Evolutionary conservation across 2,329 filamentous ascomycete genomes (phyloP).

Genomic region (Alternaria sp.): DNA sequence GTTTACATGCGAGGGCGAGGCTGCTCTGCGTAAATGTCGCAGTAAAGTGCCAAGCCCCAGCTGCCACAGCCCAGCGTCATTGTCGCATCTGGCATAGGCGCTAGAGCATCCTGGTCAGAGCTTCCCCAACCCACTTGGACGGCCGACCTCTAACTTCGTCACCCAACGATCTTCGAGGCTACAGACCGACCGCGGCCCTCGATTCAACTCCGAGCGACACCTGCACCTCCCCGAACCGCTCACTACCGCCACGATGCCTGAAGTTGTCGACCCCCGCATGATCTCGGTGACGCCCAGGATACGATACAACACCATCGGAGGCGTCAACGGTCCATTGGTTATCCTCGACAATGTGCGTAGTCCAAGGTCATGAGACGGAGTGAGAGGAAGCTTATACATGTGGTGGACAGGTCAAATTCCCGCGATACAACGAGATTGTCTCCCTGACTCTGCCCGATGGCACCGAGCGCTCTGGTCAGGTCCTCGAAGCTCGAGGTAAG

Average conservation of each 20-base stretch:
- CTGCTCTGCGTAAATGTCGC: neutral
- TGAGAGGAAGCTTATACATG: conserved; percentile 30
- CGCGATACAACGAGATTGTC: conserved; percentile 97
- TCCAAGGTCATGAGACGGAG: conserved; percentile 10
- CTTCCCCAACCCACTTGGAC: conserved; percentile 37
- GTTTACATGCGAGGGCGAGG: neutral
- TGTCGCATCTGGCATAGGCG: conserved; percentile 11
- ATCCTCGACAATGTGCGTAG: conserved; percentile 89
- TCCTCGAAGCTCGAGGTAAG: conserved; percentile 94
- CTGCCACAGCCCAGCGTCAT: conserved; percentile 18
- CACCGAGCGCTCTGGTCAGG: conserved; percentile 90
- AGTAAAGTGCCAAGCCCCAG: conserved; percentile 9
- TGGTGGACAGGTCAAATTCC: conserved; percentile 85
- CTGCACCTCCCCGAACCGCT: conserved; percentile 23
- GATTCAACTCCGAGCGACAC: conserved; percentile 29
- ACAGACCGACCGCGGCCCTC: conserved; percentile 30
- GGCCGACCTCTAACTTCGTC: conserved; percentile 34
- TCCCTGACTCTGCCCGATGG: conserved; percentile 95
- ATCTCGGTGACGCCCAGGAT: conserved; percentile 73
- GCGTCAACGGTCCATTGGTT: conserved; percentile 97
- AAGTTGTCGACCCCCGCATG: conserved; percentile 58
- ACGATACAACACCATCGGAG: conserved; percentile 97
- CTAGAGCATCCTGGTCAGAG: conserved; percentile 32
- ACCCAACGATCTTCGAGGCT: conserved; percentile 28
- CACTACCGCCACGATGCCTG: conserved; percentile 47